phyloP scores from a whole-genome alignment of 164 flowering plant genomes.

The Litsea cubeba region DNA sequence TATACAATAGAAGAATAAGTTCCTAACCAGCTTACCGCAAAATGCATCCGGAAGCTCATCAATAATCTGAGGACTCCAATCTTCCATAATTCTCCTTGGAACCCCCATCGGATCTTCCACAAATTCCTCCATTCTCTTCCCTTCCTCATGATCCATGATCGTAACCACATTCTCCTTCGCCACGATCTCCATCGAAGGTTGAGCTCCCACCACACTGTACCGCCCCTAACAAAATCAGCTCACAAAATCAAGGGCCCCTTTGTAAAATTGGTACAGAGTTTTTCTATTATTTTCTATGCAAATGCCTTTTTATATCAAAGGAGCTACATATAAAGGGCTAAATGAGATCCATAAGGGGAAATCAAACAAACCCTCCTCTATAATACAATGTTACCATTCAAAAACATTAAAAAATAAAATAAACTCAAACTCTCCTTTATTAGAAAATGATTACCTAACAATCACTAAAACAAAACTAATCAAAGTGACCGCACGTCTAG shows the following conservation, averaged over 20 bases:
- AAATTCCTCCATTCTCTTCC: conserved; percentile 42
- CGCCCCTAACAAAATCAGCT: conserved; percentile 46
- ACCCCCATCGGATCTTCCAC: conserved; percentile 71
- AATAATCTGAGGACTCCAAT: conserved; percentile 59
- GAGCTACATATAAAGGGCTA: too few species aligned
- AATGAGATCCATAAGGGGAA: too few species aligned
- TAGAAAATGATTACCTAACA: too few species aligned
- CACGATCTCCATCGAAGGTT: conserved; percentile 70
- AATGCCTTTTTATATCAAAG: too few species aligned
- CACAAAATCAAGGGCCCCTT: background rate
- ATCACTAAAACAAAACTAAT: too few species aligned
- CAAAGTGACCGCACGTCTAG: too few species aligned
- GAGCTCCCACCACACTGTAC: conserved; percentile 72
- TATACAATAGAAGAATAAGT: background rate
- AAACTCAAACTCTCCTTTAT: too few species aligned
- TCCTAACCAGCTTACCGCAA: conserved; percentile 47
- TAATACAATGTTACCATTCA: background rate
- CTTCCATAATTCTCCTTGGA: conserved; percentile 55
- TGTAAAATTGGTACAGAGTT: too few species aligned
- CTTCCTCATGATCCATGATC: conserved; percentile 54
- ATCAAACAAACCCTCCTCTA: too few species aligned
- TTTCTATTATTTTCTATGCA: background rate
- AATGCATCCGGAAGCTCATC: conserved; percentile 78
- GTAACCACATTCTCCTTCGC: conserved; percentile 67
- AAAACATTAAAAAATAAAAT: too few species aligned